Percentiles rank a stretch among this genome's conserved stretches.
Evolutionary conservation across 352 stramenopile genomes (phyloP).

Genomic region (Elongisporangium prolatum): DNA sequence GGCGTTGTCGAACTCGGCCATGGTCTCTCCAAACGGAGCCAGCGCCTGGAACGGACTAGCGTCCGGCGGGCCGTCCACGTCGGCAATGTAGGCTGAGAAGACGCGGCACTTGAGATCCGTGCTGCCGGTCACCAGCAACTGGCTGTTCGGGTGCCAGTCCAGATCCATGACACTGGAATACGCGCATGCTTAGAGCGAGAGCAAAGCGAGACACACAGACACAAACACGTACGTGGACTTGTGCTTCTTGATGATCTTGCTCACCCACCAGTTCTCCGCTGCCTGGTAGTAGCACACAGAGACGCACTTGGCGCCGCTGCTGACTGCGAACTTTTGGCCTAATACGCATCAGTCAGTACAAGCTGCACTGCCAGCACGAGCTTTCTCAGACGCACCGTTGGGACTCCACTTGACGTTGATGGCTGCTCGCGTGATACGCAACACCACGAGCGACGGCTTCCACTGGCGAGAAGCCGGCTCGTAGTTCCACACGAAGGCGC

Average conservation of each 20-base stretch:
- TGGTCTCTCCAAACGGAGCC: constrained; percentile 72
- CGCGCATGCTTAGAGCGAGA: neutral
- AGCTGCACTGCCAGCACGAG: neutral
- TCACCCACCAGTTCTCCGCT: constrained; percentile 93
- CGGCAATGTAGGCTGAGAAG: constrained; percentile 84
- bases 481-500: constrained; percentile 94
- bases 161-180: constrained; percentile 72
- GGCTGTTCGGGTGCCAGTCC: constrained; percentile 92
- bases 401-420: constrained; percentile 93
- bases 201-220: neutral
- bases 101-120: constrained; percentile 93
- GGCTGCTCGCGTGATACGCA: constrained; percentile 89
- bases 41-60: constrained; percentile 69
- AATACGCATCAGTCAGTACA: neutral
- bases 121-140: constrained; percentile 88
- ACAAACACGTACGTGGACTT: constrained; percentile 88
- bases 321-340: constrained; percentile 93
- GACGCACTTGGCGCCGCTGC: constrained; percentile 90
- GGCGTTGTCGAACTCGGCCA: constrained; percentile 85
- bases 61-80: constrained; percentile 74
- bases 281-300: constrained; percentile 92
- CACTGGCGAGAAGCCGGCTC: constrained; percentile 81
- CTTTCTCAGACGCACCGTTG: constrained; percentile 46
- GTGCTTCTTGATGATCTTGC: constrained; percentile 96
- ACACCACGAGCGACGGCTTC: constrained; percentile 90